These are phyloP conservation scores for Metschnikowia similis DNA, from an alignment of 805 yeast genomes.

Conservation along the genomic window DNA sequence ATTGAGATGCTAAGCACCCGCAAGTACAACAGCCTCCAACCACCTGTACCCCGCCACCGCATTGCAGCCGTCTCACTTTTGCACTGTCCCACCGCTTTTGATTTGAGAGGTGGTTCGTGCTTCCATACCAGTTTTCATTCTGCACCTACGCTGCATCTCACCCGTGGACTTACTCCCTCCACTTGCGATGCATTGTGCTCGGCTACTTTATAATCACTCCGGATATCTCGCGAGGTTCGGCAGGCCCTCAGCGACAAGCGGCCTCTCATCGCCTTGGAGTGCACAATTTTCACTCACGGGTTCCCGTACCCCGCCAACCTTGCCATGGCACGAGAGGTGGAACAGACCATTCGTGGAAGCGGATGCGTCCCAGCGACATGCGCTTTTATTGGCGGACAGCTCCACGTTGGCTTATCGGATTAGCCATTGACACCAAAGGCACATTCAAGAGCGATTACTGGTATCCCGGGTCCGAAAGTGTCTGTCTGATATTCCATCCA, in stretches of 20 bases:
- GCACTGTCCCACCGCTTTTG: too few relatives aligned
- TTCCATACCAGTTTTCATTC: too few relatives aligned
- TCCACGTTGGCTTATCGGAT: constrained; percentile 59
- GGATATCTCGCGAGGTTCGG: constrained; percentile 47
- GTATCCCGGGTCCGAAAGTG: too few relatives aligned
- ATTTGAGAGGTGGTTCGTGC: too few relatives aligned
- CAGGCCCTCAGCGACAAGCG: constrained; percentile 52
- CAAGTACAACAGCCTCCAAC: neutral
- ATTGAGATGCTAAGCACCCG: neutral
- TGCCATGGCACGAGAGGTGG: constrained; percentile 68
- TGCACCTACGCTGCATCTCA: too few relatives aligned
- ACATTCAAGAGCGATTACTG: too few relatives aligned
- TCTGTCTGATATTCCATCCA: too few relatives aligned
- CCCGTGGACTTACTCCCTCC: too few relatives aligned
- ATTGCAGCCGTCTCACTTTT: neutral
- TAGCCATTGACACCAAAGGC: too few relatives aligned
- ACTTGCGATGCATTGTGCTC: neutral
- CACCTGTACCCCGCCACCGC: neutral
- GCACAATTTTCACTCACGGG: constrained; percentile 88
- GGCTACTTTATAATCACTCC: constrained; percentile 12
- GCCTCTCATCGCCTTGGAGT: constrained; percentile 81
- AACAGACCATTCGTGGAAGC: constrained; percentile 48
- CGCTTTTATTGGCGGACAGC: constrained; percentile 69
- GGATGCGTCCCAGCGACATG: constrained; percentile 85
- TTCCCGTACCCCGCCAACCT: constrained; percentile 76